Conservation (phyloP, 2,329 filamentous ascomycete genomes). For the Epichloe brachyelytri region DNA sequence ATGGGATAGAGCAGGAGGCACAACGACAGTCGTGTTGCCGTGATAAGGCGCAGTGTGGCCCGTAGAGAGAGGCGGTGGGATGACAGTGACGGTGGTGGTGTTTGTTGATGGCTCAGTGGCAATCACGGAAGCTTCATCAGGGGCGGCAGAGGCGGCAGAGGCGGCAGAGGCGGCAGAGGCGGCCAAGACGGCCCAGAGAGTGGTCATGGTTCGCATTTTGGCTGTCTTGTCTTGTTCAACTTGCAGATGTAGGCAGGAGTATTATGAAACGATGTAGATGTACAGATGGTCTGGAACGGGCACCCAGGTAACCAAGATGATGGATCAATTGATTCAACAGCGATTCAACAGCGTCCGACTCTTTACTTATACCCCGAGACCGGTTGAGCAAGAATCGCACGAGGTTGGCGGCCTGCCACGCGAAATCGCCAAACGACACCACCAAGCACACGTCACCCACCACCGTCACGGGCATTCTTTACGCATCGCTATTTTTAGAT, state of each 20-base stretch:
- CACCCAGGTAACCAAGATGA: background rate
- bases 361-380: slow-evolving; percentile 3
- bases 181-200: slow-evolving; percentile 6
- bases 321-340: background rate
- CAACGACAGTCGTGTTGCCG: background rate
- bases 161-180: slow-evolving; percentile 1
- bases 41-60: background rate
- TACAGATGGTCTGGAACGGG: background rate
- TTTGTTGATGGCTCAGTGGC: background rate
- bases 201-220: slow-evolving; percentile 11
- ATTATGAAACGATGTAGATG: background rate
- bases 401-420: background rate
- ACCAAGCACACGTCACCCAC: slow-evolving; percentile 2
- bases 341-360: background rate
- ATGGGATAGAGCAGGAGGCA: background rate
- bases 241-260: background rate
- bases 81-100: background rate
- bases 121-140: background rate
- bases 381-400: background rate
- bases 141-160: background rate
- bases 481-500: slow-evolving; percentile 5
- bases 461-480: background rate
- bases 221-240: background rate
- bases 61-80: background rate
- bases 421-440: background rate